Evolutionary conservation across 352 stramenopile species (phyloP).

Genomic region (Globisporangium perplexum): DNA sequence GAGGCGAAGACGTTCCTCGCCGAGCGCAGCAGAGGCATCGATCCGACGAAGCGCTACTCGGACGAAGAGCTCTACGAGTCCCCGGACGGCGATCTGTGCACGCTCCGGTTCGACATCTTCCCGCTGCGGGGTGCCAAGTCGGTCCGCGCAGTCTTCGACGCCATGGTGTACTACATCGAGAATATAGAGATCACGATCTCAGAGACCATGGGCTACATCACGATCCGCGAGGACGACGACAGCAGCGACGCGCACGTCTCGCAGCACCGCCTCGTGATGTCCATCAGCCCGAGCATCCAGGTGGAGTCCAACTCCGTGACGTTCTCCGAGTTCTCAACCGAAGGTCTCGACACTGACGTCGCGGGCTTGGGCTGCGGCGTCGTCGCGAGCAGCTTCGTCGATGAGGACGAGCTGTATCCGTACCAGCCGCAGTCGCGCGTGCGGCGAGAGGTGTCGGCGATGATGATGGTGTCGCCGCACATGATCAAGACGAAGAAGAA

Average conservation of each 20-base stretch:
- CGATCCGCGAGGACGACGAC: slow-evolving; percentile 49
- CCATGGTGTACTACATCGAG: slow-evolving; percentile 35
- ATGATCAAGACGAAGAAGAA: slow-evolving; percentile 1
- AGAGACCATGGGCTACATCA: slow-evolving; percentile 45
- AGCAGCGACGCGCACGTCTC: slow-evolving; percentile 31
- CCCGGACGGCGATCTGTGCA: slow-evolving; percentile 31
- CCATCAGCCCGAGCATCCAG: slow-evolving; percentile 21
- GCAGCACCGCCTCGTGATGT: slow-evolving; percentile 40
- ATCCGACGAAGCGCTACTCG: slow-evolving; percentile 28
- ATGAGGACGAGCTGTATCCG: slow-evolving; percentile 11
- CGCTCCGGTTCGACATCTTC: slow-evolving; percentile 40
- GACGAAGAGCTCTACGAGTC: slow-evolving; percentile 42
- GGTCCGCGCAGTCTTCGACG: slow-evolving; percentile 42
- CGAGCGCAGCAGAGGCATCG: slow-evolving; percentile 31
- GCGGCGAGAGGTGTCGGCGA: slow-evolving; percentile 25
- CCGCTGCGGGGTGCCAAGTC: slow-evolving; percentile 26
- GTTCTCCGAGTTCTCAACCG: slow-evolving; percentile 18
- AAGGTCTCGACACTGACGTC: slow-evolving; percentile 12
- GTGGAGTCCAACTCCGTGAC: slow-evolving; percentile 36
- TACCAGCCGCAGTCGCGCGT: slow-evolving; percentile 22
- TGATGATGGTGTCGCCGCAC: slow-evolving; percentile 20
- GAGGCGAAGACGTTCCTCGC: slow-evolving; percentile 27
- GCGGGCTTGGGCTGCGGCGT: slow-evolving; percentile 14
- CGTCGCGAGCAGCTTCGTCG: slow-evolving; percentile 23
- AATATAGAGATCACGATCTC: slow-evolving; percentile 57